Base-by-base conservation (phyloP, 208 protist genomes). In the Spongospora subterranea region DNA sequence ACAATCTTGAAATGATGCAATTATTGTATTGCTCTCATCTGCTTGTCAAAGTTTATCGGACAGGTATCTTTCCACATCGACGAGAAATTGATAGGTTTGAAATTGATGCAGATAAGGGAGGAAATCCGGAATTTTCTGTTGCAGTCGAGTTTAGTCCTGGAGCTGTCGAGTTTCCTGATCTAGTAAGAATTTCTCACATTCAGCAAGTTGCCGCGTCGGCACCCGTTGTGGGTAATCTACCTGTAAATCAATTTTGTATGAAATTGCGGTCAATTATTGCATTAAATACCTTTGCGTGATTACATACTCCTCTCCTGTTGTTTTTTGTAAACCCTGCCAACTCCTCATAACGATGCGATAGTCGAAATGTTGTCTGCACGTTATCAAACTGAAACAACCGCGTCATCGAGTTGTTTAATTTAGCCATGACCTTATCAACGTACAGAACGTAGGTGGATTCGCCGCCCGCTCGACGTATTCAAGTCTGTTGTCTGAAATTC, bases 191-290 rank as follows among this genome's bases (percentile, higher is more conserved):
- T 35, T 35, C 71, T n/a, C 71, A 82, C 35, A 43, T 82, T 43
- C 71, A 82, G 71, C 11, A 82, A 43, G 71, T 82, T 82, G 71
- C 71, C n/a, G 71, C 35, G 17, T n/a, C 71, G n/a, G 40, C 71
- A 20, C 71, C 71, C 17, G 6, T 82, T n/a, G 71, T 13, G n/a
- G 24, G 24, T 24, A 17, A 6, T 13, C 6, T 82, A 20, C 71
- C 71, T 35, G 11, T 82, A n/a, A 13, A 82, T 13, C 17, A 6
- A 82, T 82, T 82, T 43, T 82, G 71, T 60, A 60, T 29, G 13
- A 6, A 60, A 29, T 60, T 60, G 24, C 50, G 24, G 24, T 60
- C 50, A n/a, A n/a, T n/a, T n/a, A n/a, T n/a, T n/a, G n/a, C n/a
- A n/a, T n/a, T n/a, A n/a, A n/a, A n/a, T n/a, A n/a, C n/a, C n/a